Percentiles rank a stretch among this genome's conserved stretches.
Conservation (phyloP, 2,329 filamentous ascomycete genomes). For the Trichocomaceae sp. region DNA sequence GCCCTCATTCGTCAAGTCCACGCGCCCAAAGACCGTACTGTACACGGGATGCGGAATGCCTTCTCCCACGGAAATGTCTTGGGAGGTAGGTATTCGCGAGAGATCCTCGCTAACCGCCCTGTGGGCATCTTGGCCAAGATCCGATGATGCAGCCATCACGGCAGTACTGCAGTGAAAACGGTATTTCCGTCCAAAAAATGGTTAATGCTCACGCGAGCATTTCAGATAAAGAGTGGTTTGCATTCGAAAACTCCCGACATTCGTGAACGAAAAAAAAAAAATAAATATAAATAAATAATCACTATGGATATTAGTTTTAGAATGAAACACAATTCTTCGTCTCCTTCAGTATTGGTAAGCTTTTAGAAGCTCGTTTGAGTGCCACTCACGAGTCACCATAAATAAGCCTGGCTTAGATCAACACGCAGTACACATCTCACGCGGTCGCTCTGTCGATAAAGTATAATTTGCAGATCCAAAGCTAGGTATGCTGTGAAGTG, state of each 20-base stretch:
- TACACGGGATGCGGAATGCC: slow-evolving; percentile 6
- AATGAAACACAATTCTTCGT: neutral
- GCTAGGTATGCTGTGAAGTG: neutral
- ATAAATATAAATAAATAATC: no score
- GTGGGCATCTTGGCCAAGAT: neutral
- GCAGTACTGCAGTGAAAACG: neutral
- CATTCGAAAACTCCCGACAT: neutral
- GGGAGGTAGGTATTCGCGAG: slow-evolving; percentile 1
- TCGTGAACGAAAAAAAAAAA: no score
- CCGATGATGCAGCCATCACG: slow-evolving; percentile 1
- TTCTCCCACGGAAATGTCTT: slow-evolving; percentile 7
- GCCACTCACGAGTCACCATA: no score
- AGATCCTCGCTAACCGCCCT: neutral
- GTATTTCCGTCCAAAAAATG: neutral
- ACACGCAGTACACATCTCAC: neutral
- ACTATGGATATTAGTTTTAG: neutral
- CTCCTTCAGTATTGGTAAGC: neutral
- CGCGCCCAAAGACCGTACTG: slow-evolving; percentile 11
- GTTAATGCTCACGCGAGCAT: neutral
- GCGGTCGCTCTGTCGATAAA: neutral
- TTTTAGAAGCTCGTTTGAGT: neutral
- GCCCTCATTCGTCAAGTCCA: slow-evolving; percentile 11
- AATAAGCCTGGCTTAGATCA: neutral
- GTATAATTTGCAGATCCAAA: neutral
- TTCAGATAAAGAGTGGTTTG: neutral